Evolutionary conservation across 2,329 filamentous ascomycete species (phyloP), one percentile per base, ranked within the genome.

Genomic region (Paecilomyces fulvus): DNA sequence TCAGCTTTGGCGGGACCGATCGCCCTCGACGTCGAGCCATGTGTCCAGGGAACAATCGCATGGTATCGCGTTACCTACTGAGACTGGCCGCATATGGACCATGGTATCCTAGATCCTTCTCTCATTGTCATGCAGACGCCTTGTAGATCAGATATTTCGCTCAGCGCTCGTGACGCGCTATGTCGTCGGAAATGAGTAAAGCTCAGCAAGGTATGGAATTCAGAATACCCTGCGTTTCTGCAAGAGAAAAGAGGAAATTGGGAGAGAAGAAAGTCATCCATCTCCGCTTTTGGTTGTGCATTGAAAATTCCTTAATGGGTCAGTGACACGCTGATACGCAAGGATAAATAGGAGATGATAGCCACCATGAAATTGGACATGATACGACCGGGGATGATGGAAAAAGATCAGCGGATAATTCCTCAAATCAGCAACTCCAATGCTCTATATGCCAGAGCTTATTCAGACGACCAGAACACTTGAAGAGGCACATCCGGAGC

Each of bases 401-500:
- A 33, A 58, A 62, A 46, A 43, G 46, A 12, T 59, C 58, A 30
- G 55, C 55, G 23, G 55, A 37, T 55, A 59, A 54, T 17, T 55
- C 59, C 3, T 52, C 54, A 31, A 31, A 60, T 10, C 63, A 65
- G 6, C 64, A 65, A 53, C 63, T 67, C 9, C 64, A 66, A 60
- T 73, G 71, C 55, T 64, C 65, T 1, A 63, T 72, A 30, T 75
- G 73, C 56, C 62, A 67, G 54, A 73, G 66, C 51, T 70, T 64
- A 11, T 75, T 75, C 55, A 63, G 68, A 56, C 65, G 73, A 58
- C 71, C 70, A 7, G 73, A 75, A 58, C 73, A 75, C 60, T 58
- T 75, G 43, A 75, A 73, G 61, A 70, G 73, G 23, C 73, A 75
- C 61, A 58, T 73, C 51, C 71, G 70, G 54, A 73, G 70, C 51